Conservation (phyloP, 371 early-diverging fungal species). For the Mucor circinelloides region DNA sequence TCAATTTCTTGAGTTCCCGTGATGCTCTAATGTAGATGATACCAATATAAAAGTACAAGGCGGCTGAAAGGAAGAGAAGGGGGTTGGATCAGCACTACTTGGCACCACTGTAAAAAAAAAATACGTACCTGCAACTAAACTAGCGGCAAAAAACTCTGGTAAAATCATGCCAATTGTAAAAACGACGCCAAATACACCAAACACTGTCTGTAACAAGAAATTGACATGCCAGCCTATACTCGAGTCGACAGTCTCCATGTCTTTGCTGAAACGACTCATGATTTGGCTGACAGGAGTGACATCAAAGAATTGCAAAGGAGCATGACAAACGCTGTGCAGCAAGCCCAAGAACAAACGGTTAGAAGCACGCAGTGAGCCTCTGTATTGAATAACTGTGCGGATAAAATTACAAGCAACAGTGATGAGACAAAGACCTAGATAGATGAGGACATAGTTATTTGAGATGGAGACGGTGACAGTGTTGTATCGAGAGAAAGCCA, state of each 20-base stretch:
- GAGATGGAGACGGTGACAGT: slow-evolving; percentile 2
- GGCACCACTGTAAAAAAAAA: neutral
- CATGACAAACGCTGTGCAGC: slow-evolving; percentile 64
- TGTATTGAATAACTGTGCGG: slow-evolving; percentile 61
- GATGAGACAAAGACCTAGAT: slow-evolving; percentile 34
- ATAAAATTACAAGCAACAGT: slow-evolving; percentile 41
- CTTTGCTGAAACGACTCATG: slow-evolving; percentile 87
- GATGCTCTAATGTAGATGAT: slow-evolving; percentile 59
- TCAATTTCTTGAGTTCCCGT: slow-evolving; percentile 56
- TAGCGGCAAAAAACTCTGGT: slow-evolving; percentile 61
- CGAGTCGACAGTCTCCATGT: slow-evolving; percentile 81
- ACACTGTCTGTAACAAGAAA: slow-evolving; percentile 66
- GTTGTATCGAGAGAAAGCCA: slow-evolving; percentile 14
- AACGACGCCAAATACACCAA: slow-evolving; percentile 68
- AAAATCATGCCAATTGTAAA: slow-evolving; percentile 65
- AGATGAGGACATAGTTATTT: slow-evolving; percentile 39
- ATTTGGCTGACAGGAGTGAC: slow-evolving; percentile 87
- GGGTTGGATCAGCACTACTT: neutral
- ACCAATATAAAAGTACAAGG: slow-evolving; percentile 44
- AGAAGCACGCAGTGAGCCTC: slow-evolving; percentile 68
- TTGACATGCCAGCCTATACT: slow-evolving; percentile 70
- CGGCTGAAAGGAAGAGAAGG: slow-evolving; percentile 10
- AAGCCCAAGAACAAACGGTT: slow-evolving; percentile 59
- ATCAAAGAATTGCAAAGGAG: slow-evolving; percentile 85
- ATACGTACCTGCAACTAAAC: slow-evolving; percentile 37